Conservation (phyloP, 1,284 basidiomycete species). For the Sporisorium reilianum region DNA sequence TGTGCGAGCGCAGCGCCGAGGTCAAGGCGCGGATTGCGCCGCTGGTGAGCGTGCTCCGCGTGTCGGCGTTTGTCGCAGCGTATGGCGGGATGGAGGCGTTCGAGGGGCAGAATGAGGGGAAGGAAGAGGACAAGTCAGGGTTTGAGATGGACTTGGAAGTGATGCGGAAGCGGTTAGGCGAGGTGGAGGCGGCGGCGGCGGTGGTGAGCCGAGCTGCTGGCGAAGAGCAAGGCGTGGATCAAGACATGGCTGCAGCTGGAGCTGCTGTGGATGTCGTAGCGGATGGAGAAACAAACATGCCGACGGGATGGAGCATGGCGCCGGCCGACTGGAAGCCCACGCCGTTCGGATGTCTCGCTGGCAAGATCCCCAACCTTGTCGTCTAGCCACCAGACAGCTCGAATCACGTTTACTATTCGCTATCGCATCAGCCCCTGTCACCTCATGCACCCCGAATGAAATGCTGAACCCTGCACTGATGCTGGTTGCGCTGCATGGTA, state of each 20-base stretch:
- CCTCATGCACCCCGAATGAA: too few species aligned
- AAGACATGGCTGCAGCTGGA: not conserved
- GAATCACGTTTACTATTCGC: too few species aligned
- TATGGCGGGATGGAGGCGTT: not conserved
- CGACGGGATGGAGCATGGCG: slow-evolving; percentile 24
- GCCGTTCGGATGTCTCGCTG: slow-evolving; percentile 34
- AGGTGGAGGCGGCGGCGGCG: slow-evolving; percentile 1
- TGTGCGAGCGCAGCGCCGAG: slow-evolving; percentile 20
- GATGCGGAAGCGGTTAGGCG: slow-evolving; percentile 26
- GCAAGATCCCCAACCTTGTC: slow-evolving; percentile 32
- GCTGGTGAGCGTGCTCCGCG: slow-evolving; percentile 17
- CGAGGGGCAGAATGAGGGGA: not conserved
- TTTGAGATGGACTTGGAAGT: slow-evolving; percentile 24
- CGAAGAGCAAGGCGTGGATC: not conserved
- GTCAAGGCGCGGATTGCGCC: slow-evolving; percentile 17
- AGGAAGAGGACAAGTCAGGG: slow-evolving; percentile 4
- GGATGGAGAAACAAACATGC: slow-evolving; percentile 8
- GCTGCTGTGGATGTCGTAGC: not conserved
- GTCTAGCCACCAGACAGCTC: not conserved
- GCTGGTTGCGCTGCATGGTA: too few species aligned
- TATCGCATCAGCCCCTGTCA: too few species aligned
- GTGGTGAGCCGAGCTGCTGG: not conserved
- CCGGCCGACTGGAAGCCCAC: slow-evolving; percentile 23
- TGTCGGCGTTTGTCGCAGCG: slow-evolving; percentile 8
- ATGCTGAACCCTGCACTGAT: too few species aligned